Conservation (phyloP, 2,329 filamentous ascomycete genomes). For the Fusarium goolgardi region DNA sequence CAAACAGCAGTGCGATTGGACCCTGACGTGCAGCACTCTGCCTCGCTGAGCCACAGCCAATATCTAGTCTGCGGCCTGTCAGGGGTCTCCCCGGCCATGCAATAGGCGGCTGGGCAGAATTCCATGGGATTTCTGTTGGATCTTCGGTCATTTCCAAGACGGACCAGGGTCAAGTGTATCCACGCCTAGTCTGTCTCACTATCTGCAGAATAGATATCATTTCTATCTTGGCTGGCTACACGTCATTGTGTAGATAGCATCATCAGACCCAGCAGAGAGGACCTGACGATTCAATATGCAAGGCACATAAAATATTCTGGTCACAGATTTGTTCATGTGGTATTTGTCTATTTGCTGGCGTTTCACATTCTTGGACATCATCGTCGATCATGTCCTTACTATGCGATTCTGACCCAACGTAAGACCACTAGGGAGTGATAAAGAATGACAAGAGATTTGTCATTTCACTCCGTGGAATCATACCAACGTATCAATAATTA, state of each 20-base stretch:
- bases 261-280: constrained; percentile 19
- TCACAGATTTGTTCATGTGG: constrained; percentile 26
- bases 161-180: constrained; percentile 18
- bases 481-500: background rate
- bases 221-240: constrained; percentile 22
- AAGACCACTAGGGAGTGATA: constrained; percentile 10
- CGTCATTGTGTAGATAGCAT: constrained; percentile 28
- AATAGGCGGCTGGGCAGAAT: constrained; percentile 35
- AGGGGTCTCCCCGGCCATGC: constrained; percentile 11
- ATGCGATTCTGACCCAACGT: constrained; percentile 7
- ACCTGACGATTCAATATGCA: constrained; percentile 11
- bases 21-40: constrained; percentile 26
- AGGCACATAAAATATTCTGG: constrained; percentile 13
- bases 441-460: constrained; percentile 25
- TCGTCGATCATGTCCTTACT: constrained; percentile 8
- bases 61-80: constrained; percentile 12
- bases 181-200: constrained; percentile 38
- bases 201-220: background rate
- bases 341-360: constrained; percentile 12
- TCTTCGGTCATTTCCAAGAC: constrained; percentile 25
- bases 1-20: constrained; percentile 24
- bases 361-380: constrained; percentile 10
- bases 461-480: constrained; percentile 5
- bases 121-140: constrained; percentile 2
- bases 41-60: constrained; percentile 40